phyloP scores from a whole-genome alignment of 2,329 filamentous ascomycete genomes.

The Penicillium sp. region DNA sequence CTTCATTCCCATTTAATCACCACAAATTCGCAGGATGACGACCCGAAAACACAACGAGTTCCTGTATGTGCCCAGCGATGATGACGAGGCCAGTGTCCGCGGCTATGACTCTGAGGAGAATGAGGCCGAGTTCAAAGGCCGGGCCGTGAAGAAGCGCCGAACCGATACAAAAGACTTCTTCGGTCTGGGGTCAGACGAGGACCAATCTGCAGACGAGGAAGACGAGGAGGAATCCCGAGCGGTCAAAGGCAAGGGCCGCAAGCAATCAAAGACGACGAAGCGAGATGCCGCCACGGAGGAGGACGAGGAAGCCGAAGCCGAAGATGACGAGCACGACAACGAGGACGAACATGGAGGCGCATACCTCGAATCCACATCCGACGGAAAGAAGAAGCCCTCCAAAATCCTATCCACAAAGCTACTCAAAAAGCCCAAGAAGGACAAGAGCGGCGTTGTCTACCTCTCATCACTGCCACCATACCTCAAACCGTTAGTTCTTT shows the following conservation, averaged over 20 bases:
- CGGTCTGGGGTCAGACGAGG: conserved; percentile 58
- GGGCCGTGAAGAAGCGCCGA: conserved; percentile 41
- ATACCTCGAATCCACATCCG: conserved; percentile 20
- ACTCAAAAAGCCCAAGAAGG: conserved; percentile 29
- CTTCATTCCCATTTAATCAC: neutral
- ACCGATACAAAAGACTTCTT: conserved; percentile 33
- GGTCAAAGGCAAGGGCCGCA: conserved; percentile 29
- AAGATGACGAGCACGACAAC: conserved; percentile 20
- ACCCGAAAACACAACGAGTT: conserved; percentile 49
- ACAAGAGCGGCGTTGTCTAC: conserved; percentile 53
- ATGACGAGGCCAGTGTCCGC: conserved; percentile 48
- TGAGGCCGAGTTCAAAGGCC: conserved; percentile 49
- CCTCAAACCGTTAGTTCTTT: conserved; percentile 49
- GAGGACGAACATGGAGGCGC: conserved; percentile 23
- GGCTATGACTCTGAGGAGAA: conserved; percentile 55
- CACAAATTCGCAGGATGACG: conserved; percentile 36
- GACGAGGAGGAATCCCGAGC: conserved; percentile 23
- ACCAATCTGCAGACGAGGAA: conserved; percentile 32
- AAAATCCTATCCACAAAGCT: conserved; percentile 20
- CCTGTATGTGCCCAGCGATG: conserved; percentile 43
- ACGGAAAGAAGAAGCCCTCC: conserved; percentile 11
- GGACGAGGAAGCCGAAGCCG: conserved; percentile 25
- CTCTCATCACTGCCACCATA: conserved; percentile 55
- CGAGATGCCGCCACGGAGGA: conserved; percentile 21
- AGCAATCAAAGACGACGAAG: conserved; percentile 19